Evolutionary conservation across 805 yeast species (phyloP).

Genomic region (Wickerhamomyces bovis): DNA sequence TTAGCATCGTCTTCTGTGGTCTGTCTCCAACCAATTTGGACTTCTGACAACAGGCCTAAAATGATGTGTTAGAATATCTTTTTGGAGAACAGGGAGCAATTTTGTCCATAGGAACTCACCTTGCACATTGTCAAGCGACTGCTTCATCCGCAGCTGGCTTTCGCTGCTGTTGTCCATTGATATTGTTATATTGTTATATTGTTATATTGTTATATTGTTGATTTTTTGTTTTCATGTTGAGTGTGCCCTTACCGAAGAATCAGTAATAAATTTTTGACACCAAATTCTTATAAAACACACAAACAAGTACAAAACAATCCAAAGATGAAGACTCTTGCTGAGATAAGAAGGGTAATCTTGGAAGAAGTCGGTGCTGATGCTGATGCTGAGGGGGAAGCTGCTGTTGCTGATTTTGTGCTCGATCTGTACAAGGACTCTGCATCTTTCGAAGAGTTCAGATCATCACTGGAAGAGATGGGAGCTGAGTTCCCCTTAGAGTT

Average conservation of each 20-base stretch:
- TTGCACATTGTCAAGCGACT: conserved; percentile 7
- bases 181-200: no score
- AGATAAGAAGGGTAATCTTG: conserved; percentile 14
- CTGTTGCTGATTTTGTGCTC: conserved; percentile 44
- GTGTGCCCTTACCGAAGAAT: no score
- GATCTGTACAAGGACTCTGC: conserved; percentile 31
- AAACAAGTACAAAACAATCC: no score
- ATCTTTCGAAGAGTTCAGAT: conserved; percentile 29
- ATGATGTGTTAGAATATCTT: neutral
- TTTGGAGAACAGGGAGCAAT: no score
- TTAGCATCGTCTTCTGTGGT: conserved; percentile 52
- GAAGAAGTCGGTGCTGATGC: conserved; percentile 33
- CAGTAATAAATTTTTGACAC: neutral
- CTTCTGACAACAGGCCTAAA: conserved; percentile 20
- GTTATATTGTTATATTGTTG: no score
- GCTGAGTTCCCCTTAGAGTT: conserved; percentile 32
- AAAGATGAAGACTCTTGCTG: conserved; percentile 2
- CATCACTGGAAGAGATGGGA: conserved; percentile 35
- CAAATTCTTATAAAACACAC: neutral
- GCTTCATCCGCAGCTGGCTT: conserved; percentile 2
- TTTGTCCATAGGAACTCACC: no score
- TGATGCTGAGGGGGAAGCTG: conserved; percentile 34
- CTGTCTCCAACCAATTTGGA: conserved; percentile 43
- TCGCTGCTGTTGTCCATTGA: neutral
- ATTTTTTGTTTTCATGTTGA: no score